Evolutionary conservation across 768 basidiomycete genomes (phyloP), one percentile per base, ranked within the genome.

Genomic region (Crucibulum laeve): DNA sequence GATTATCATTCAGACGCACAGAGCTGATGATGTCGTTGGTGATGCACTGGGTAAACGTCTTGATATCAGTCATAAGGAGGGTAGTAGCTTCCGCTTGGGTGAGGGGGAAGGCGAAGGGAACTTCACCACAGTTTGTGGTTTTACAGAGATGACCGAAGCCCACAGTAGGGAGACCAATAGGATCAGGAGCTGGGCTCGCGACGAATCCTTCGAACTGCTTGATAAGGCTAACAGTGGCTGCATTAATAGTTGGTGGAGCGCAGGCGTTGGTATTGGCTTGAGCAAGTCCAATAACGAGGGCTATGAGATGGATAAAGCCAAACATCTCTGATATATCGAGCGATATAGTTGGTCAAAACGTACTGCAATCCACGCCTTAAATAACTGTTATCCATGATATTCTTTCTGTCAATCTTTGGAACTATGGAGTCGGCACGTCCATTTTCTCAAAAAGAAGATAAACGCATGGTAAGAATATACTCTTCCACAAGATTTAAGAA

Each of bases 1-100:
- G 67, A 52, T 67, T 67, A 35, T 61, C 67, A 33, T 63, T 68
- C 37, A 68, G 53, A 17, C 41, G 41, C 14, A 67, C 65, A 11
- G 26, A 51, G 38, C 55, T 49, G 49, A 51, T 52, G 47, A 66
- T 54, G 22, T 55, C 41, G 15, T 53, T 49, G 32, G 60, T 53
- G 21, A 68, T 45, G 53, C 65, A 68, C 26, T 44, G 54, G 0
- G 57, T 57, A 47, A 60, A 63, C 25, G 49, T 53, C 34, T 51
- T 40, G 28, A 59, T 46, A 47, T 68, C 67, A 35, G 40, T 43
- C 38, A 53, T 49, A 21, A 64, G 56, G 22, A 63, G 64, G 28
- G 53, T 45, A 11, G 54, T 38, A 1, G 63, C 62, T 21, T 47
- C 52, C 25, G 42, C 44, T 38, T 56, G 49, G 34, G 55, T 56